Percentiles rank a stretch among this genome's conserved stretches.
Evolutionary conservation across 2,329 filamentous ascomycete genomes (phyloP).

Genomic region (Colletotrichum tamarilloi): DNA sequence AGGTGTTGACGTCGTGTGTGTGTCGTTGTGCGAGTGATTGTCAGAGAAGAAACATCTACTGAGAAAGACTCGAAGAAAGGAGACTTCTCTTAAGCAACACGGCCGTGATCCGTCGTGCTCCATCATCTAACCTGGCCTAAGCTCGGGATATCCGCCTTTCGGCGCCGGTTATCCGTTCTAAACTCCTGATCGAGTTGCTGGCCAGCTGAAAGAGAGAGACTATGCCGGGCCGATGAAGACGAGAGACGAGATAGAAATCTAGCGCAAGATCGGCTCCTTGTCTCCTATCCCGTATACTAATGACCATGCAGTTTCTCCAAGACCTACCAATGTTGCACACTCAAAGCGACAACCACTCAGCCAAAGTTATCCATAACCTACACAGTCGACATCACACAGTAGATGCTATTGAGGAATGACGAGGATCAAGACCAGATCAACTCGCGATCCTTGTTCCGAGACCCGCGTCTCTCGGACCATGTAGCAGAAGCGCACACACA

Average conservation of each 20-base stretch:
- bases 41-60: neutral
- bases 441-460: neutral
- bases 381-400: neutral
- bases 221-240: neutral
- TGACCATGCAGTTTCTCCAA: neutral
- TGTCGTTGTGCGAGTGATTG: neutral
- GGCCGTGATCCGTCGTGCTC: neutral
- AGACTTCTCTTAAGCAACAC: neutral
- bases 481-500: slow-evolving; percentile 1
- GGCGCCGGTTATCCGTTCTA: slow-evolving; percentile 8
- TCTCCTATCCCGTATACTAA: neutral
- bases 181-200: neutral
- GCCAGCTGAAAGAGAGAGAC: neutral
- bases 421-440: neutral
- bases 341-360: neutral
- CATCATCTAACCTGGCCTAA: neutral
- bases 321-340: neutral
- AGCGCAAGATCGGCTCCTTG: neutral
- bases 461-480: slow-evolving; percentile 13
- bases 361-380: neutral
- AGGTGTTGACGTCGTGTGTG: neutral
- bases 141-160: slow-evolving; percentile 5
- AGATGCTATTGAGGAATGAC: neutral
- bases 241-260: neutral
- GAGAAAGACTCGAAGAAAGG: neutral